Base-by-base conservation (phyloP, 257 asterid genomes). In the Rubia yunnanensis region DNA sequence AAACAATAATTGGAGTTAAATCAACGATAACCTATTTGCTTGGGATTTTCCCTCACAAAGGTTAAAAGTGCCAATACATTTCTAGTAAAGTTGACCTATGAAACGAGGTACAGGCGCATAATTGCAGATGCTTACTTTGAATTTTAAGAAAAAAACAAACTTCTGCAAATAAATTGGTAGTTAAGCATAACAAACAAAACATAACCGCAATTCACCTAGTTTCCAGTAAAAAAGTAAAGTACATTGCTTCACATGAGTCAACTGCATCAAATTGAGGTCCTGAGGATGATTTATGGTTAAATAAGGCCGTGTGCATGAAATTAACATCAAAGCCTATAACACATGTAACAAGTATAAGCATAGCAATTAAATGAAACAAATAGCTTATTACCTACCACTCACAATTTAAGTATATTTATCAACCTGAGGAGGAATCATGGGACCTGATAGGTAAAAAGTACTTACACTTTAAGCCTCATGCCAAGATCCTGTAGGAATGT, bases 391-490 rank as follows among this genome's bases (percentile, higher is more conserved):
- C n/a, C n/a, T n/a, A n/a, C n/a, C n/a, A n/a, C 11, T 39, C 46
- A 39, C 46, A 39, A 39, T 14, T 2, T 8, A 2, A 14, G 11
- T 39, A 39, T 39, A 39, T 14, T 39, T 39, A 39, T 39, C 7
- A 3, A 2, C 46, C 46, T 39, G 31, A 63, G 20, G 18, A 30
- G 22, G 14, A n/a, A 20, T 11, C 8, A 24, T 22, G 20, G 8
- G 30, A 24, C 54, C 65, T 26, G 52, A 11, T 50, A 44, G 65
- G 61, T 69, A 18, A 56, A 39, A 68, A 67, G 70, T 67, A 74
- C 97, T 84, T 77, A 88, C 96, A 91, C 95, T 88, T 88, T 91
- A 55, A 91, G 95, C 77, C 89, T 76, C 96, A 88, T 91, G 79
- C 96, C 98, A 57, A 91, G 76, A 78, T 88, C 95, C 78, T 91